A percentile compares a stretch with the other conserved stretches of the same genome.
phyloP scores from a whole-genome alignment of 2,329 filamentous ascomycete species.

The Thyridium curvatum region DNA sequence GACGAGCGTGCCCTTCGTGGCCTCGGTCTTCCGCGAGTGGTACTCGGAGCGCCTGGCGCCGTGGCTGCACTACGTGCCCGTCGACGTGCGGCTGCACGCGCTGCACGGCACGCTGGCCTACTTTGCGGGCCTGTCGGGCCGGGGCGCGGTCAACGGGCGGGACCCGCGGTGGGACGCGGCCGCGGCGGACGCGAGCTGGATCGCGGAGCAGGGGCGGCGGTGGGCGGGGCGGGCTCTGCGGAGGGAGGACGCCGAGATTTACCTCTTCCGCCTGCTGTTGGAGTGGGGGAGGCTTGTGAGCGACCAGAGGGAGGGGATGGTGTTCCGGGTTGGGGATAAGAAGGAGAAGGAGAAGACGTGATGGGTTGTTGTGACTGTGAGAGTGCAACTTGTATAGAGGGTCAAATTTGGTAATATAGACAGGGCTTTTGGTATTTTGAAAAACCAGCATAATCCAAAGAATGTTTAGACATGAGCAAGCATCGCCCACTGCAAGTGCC shows the following conservation, averaged over 20 bases:
- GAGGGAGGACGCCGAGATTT: constrained; percentile 73
- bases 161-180: constrained; percentile 41
- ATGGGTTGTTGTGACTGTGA: too few relatives aligned
- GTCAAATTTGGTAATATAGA: too few relatives aligned
- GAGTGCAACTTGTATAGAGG: too few relatives aligned
- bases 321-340: constrained; percentile 18
- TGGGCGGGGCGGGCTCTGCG: constrained; percentile 60
- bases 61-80: constrained; percentile 76
- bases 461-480: too few relatives aligned
- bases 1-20: constrained; percentile 61
- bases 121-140: constrained; percentile 54
- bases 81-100: constrained; percentile 67
- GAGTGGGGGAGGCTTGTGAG: constrained; percentile 70
- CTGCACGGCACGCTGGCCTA: constrained; percentile 70
- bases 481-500: too few relatives aligned
- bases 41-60: constrained; percentile 66
- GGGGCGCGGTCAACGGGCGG: constrained; percentile 34
- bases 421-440: too few relatives aligned
- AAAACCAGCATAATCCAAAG: too few relatives aligned
- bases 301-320: constrained; percentile 46
- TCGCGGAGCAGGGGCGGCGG: constrained; percentile 56
- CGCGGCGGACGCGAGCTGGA: constrained; percentile 52
- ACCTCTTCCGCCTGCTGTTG: constrained; percentile 69
- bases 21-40: constrained; percentile 72
- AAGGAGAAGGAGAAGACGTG: neutral